These are phyloP conservation scores for Mallotus japonicus DNA, from an alignment of 441 rosid species.

Conservation along the genomic window DNA sequence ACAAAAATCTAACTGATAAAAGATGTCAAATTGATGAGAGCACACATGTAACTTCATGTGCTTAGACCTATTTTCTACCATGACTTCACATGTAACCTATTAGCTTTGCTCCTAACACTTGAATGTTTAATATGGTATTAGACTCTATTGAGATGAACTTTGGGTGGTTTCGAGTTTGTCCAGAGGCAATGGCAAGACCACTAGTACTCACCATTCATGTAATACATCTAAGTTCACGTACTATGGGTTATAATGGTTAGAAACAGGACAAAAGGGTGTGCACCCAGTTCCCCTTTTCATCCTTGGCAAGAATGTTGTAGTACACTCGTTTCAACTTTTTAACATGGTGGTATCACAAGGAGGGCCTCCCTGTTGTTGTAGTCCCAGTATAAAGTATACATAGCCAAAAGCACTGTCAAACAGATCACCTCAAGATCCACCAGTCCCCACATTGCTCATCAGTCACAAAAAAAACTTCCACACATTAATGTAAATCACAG, in stretches of 20 bases:
- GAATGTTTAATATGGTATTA: too few relatives aligned
- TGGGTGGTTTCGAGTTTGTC: too few relatives aligned
- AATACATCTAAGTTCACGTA: not conserved
- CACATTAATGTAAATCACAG: constrained; percentile 8
- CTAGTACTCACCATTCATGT: not conserved
- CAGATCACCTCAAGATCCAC: constrained; percentile 8
- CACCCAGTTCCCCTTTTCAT: not conserved
- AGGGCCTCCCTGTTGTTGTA: not conserved
- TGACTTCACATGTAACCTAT: too few relatives aligned
- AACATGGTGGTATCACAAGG: not conserved
- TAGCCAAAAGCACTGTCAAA: not conserved
- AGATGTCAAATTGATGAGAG: too few relatives aligned
- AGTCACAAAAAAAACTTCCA: constrained; percentile 11
- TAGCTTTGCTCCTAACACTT: too few relatives aligned
- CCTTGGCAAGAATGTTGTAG: not conserved
- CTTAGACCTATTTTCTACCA: too few relatives aligned
- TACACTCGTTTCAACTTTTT: not conserved
- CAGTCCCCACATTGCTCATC: constrained; percentile 15
- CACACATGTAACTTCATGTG: too few relatives aligned
- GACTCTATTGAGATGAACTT: too few relatives aligned
- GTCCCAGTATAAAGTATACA: not conserved
- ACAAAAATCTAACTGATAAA: too few relatives aligned
- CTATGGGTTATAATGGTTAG: not conserved
- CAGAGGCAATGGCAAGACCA: not conserved
- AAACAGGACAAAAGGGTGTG: not conserved